Evolutionary conservation across 75 land plant species (phyloP).

Genomic region (Selaginella moellendorffii): DNA sequence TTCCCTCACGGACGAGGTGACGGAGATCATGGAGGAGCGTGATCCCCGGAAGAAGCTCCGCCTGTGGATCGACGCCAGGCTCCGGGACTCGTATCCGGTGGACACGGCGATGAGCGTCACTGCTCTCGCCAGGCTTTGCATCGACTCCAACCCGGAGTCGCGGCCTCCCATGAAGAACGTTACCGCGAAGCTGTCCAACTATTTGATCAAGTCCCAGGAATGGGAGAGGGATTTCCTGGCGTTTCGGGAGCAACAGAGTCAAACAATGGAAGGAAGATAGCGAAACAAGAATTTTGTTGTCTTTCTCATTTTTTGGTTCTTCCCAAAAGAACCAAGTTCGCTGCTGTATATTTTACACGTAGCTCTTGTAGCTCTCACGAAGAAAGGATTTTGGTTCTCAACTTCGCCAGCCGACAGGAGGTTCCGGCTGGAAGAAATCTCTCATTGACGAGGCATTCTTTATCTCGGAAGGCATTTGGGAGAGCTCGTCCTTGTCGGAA

Average conservation of each 20-base stretch:
- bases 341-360: too few species aligned
- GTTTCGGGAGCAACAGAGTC: neutral
- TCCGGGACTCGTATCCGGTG: slow-evolving; percentile 50
- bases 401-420: too few species aligned
- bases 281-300: too few species aligned
- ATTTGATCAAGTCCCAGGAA: neutral
- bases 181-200: slow-evolving; percentile 20
- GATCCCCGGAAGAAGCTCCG: slow-evolving; percentile 19
- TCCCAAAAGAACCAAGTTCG: too few species aligned
- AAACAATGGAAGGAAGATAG: neutral
- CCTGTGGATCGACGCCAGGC: slow-evolving; percentile 43
- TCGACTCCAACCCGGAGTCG: slow-evolving; percentile 23
- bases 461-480: neutral
- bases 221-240: slow-evolving; percentile 3
- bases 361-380: too few species aligned
- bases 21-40: slow-evolving; percentile 7
- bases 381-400: too few species aligned
- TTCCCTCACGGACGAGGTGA: slow-evolving; percentile 21
- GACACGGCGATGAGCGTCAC: slow-evolving; percentile 35
- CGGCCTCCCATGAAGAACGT: slow-evolving; percentile 42
- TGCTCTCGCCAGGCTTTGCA: slow-evolving; percentile 30
- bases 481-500: slow-evolving; percentile 6
- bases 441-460: neutral
- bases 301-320: too few species aligned
- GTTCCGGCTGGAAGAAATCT: too few species aligned